Base-by-base conservation (phyloP, 2,329 filamentous ascomycete genomes). In the Trichoderma sp. region DNA sequence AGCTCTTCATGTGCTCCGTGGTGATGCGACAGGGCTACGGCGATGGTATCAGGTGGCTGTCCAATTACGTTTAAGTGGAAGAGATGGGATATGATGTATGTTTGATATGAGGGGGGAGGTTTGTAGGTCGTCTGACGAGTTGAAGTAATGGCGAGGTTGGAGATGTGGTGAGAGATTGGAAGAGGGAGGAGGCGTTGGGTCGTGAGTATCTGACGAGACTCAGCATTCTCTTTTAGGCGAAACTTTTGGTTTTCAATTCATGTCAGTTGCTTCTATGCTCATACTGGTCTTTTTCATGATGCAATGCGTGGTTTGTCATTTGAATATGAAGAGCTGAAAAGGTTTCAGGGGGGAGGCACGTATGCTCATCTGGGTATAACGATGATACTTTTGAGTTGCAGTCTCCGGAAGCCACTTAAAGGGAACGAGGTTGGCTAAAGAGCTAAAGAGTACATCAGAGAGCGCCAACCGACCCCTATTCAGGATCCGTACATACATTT, bases 1-100 rank as follows among this genome's bases (percentile, higher is more conserved):
- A 99, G 85, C 87, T 98, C 69, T 98, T 98, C 81, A 96, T 99
- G 95, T 98, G 93, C 86, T 96, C 92, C 73, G 93, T 98, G 71
- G 94, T 98, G 68, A 97, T 97, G 92, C 88, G 94, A 79, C 94
- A 98, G 84, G 95, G 91, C 70, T 96, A 96, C 78, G 92, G 92
- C 63, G 93, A 96, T 73, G 93, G 86, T 73, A 94, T 96, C 79
- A 88, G 92, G 81, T 96, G 92, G 93, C 79, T 96, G 79, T 92
- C 91, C 64, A 92, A 96, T 84, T 96, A 96, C 76, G 91, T 96
- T 76, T 96, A 90, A 82, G 90, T 82, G 28, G 28, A 77, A 30
- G 47, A 21, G 39, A 63, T 26, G 34, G 26, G 39, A 45, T n/a
- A 10, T 39, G 14, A 28, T 55, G 17, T 6, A 34, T 48, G 24